Base-by-base conservation (phyloP, 2,329 filamentous ascomycete species). In the Neoascochyta sp. region DNA sequence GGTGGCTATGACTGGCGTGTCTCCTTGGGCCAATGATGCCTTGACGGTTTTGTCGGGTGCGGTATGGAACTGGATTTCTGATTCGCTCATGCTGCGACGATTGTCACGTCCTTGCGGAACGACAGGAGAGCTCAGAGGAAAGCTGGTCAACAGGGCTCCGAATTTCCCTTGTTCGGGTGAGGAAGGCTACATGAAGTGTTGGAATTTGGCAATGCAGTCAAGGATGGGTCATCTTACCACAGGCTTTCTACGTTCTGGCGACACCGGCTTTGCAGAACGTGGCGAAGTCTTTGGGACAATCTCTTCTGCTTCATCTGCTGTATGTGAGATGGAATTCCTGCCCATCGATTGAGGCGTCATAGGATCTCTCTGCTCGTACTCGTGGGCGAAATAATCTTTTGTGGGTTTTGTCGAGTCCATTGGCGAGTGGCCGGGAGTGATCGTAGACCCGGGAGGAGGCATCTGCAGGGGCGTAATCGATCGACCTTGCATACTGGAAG, bases 101-200 rank as follows among this genome's bases (percentile, higher is more conserved):
- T n/a, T n/a, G n/a, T n/a, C n/a, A n/a, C n/a, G n/a, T n/a, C n/a
- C n/a, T n/a, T n/a, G n/a, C n/a, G n/a, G n/a, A n/a, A n/a, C n/a
- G n/a, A 42, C 43, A 16, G 47, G 45, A 11, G 41, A 51, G 19
- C 39, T 44, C 11, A 50, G 34, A 11, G 51, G 51, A 21, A 55
- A 50, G n/a, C 44, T 46, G 7, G 44, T 52, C 13, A 47, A 38
- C 32, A 57, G 22, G 15, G 52, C 48, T 22, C 47, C 45, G 27
- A 43, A 51, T 24, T 33, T 43, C 19, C 48, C 43, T 24, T 42
- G 40, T 12, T 43, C 32, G 13, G 46, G 50, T 15, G 52, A 52
- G 7, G 45, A 39, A 20, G 48, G 43, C 49, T 57, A 26, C 18
- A 27, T 13, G 11, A 22, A 5, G 25, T 19, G 28, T 52, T 35